A percentile compares a stretch with the other conserved stretches of the same genome.
Evolutionary conservation across 148 eudicot genomes (phyloP).

Genomic region (Chenopodium quinoa): DNA sequence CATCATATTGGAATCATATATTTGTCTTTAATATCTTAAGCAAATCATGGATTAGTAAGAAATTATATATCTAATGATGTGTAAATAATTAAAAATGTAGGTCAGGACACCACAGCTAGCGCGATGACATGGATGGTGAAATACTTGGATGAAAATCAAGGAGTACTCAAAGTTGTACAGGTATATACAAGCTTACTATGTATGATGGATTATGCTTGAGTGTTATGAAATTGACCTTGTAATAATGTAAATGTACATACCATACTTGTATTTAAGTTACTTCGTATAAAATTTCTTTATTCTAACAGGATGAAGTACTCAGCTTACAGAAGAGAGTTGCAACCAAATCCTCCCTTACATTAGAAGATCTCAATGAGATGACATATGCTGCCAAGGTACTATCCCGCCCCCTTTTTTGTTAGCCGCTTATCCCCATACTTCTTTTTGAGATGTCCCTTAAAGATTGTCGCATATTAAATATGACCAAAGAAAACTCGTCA

Average conservation of each 20-base stretch:
- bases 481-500: no score
- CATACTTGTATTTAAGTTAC: no score
- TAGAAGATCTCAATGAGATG: slow-evolving; percentile 40
- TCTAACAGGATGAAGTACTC: slow-evolving; percentile 34
- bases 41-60: not conserved
- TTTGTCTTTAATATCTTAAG: not conserved
- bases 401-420: no score
- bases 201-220: no score
- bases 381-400: slow-evolving; percentile 42
- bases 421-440: no score
- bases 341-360: slow-evolving; percentile 20
- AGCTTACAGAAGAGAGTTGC: slow-evolving; percentile 21
- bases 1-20: not conserved
- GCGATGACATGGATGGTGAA: slow-evolving; percentile 59
- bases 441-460: no score
- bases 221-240: not conserved
- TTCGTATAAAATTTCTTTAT: not conserved
- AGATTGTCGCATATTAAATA: no score
- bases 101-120: slow-evolving; percentile 55
- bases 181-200: slow-evolving; percentile 11
- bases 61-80: not conserved
- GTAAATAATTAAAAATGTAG: slow-evolving; percentile 10
- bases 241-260: no score
- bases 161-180: slow-evolving; percentile 34
- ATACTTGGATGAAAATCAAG: slow-evolving; percentile 48